Evolutionary conservation across 2,329 filamentous ascomycete species (phyloP), one percentile per base, ranked within the genome.

Genomic region (Macroventuria anomochaeta): DNA sequence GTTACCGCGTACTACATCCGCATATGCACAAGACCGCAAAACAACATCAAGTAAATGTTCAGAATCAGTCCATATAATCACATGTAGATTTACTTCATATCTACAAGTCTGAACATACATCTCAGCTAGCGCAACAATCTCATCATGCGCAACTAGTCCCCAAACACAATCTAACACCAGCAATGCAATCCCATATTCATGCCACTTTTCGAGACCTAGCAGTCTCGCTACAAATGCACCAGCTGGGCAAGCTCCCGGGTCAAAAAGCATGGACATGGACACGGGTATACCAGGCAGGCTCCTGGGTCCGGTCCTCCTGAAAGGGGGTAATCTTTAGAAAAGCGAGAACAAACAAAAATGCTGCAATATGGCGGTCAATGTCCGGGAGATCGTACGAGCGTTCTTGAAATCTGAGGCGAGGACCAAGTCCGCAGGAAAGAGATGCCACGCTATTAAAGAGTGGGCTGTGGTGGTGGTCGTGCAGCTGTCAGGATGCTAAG

Each of bases 311-410:
- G 59, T 62, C 61, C 63, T 67, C 63, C 65, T 65, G 60, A 66
- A 66, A 67, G 62, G 64, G 65, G 65, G 65, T 68, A 67, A 62
- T 68, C 65, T 57, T 64, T 64, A 44, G 34, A 68, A 61, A 66
- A 69, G 57, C 41, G 56, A 68, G 64, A 57, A 51, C 18, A 39
- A 55, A 40, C 17, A 21, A 34, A 47, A 43, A 41, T 44, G 46
- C 49, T 44, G 13, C 29, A 56, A 46, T 41, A 41, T 53, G 52
- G 18, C 53, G 34, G 13, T n/a, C 7, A 17, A 17, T 23, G 21
- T 32, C 20, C 10, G 23, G 10, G 20, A n/a, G 29, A 20, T 31
- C 18, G 31, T 44, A 32, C 28, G 43, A 28, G 11, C 20, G 8
- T 11, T 48, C 29, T 23, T 28, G 33, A 56, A 40, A 48, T 54